phyloP scores from a whole-genome alignment of 1,284 basidiomycete species.

The Leccinum insolens region DNA sequence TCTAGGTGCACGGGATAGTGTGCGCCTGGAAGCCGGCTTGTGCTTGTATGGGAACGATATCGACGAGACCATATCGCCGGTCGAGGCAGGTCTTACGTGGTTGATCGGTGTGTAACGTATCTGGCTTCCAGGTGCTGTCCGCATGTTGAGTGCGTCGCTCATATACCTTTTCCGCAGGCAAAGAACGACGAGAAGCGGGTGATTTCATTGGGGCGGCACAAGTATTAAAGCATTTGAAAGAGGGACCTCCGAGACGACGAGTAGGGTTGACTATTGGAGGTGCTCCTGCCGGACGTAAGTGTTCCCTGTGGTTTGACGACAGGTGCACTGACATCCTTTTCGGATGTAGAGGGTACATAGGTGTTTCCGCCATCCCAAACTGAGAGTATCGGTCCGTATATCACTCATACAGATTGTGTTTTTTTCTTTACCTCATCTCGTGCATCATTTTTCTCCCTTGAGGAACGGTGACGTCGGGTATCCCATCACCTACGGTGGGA shows the following conservation, averaged over 20 bases:
- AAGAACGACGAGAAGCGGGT: slow-evolving; percentile 73
- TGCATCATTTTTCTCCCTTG: neutral
- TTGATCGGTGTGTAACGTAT: slow-evolving; percentile 68
- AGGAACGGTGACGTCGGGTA: slow-evolving; percentile 90
- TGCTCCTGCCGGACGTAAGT: slow-evolving; percentile 80
- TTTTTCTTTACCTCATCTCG: slow-evolving; percentile 6
- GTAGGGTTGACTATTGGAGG: slow-evolving; percentile 87
- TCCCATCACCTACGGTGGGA: slow-evolving; percentile 89
- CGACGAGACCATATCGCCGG: slow-evolving; percentile 83
- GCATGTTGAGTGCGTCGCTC: neutral
- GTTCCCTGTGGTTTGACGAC: slow-evolving; percentile 6
- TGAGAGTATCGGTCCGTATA: slow-evolving; percentile 59
- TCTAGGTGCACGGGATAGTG: slow-evolving; percentile 90
- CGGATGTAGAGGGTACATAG: slow-evolving; percentile 72
- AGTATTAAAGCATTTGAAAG: slow-evolving; percentile 80
- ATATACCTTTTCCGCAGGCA: slow-evolving; percentile 47
- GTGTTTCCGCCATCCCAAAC: slow-evolving; percentile 62
- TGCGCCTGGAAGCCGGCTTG: slow-evolving; percentile 97
- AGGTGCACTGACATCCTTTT: slow-evolving; percentile 9
- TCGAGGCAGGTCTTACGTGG: slow-evolving; percentile 93
- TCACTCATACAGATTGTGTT: neutral
- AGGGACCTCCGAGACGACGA: slow-evolving; percentile 78
- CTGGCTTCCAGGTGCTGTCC: neutral
- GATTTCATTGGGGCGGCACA: slow-evolving; percentile 85
- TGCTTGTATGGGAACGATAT: slow-evolving; percentile 96